Conservation (phyloP, 202 grass and related monocot genomes). For the Hordeum pubiflorum region DNA sequence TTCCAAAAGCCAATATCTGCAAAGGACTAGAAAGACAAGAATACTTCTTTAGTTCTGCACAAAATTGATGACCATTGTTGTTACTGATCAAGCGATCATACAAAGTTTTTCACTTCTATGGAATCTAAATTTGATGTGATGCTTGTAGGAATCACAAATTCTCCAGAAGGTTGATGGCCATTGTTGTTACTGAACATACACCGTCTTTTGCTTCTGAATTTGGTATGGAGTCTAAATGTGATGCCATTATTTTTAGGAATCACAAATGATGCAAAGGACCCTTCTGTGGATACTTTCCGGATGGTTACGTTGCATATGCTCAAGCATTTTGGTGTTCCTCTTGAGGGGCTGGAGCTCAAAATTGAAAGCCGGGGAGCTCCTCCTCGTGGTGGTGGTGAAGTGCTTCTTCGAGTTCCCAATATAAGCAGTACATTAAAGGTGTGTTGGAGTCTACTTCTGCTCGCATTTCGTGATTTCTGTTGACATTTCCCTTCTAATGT, state of each 20-base stretch:
- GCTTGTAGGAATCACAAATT: slow-evolving; percentile 43
- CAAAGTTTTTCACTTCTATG: background rate
- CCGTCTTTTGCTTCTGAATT: background rate
- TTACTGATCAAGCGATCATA: background rate
- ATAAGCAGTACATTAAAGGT: slow-evolving; percentile 61
- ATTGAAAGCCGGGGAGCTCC: slow-evolving; percentile 78
- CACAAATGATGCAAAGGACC: slow-evolving; percentile 87
- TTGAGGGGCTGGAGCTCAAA: slow-evolving; percentile 79
- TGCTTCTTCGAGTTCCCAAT: slow-evolving; percentile 68
- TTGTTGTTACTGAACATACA: background rate
- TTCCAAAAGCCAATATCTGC: background rate
- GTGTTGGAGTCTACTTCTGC: slow-evolving; percentile 6
- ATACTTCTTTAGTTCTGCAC: background rate
- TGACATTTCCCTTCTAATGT: background rate
- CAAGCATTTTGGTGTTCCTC: slow-evolving; percentile 77
- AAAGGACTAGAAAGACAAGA: background rate
- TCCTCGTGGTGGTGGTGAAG: slow-evolving; percentile 78
- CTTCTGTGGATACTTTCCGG: slow-evolving; percentile 73
- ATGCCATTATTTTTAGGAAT: slow-evolving; percentile 51
- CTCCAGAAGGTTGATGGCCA: background rate
- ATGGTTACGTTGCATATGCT: slow-evolving; percentile 87
- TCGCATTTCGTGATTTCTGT: background rate
- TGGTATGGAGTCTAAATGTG: background rate
- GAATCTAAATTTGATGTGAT: background rate
- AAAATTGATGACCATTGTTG: background rate